Evolutionary conservation across 2,329 filamentous ascomycete genomes (phyloP).

Genomic region (Camillea tinctor): DNA sequence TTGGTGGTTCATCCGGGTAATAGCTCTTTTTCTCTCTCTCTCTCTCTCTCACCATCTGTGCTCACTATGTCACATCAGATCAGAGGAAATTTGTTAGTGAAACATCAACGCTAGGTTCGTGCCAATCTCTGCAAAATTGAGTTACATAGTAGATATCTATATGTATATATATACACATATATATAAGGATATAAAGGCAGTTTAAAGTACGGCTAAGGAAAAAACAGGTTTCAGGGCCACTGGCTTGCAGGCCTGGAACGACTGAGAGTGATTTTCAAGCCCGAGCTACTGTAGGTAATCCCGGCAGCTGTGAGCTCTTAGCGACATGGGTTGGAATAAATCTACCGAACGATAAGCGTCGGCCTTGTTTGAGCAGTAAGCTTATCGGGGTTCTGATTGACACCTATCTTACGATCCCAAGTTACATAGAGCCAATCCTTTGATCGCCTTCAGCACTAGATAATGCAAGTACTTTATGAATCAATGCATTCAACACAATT

Average conservation of each 20-base stretch:
- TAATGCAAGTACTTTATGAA: constrained; percentile 1
- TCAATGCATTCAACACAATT: not conserved
- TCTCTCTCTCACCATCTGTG: no score
- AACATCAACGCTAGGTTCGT: not conserved
- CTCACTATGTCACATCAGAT: not conserved
- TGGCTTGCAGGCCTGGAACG: not conserved
- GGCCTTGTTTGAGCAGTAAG: not conserved
- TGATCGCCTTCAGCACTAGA: not conserved
- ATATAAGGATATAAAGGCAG: not conserved
- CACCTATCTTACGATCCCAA: not conserved
- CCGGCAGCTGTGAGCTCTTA: not conserved
- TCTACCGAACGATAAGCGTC: not conserved
- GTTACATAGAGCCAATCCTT: not conserved
- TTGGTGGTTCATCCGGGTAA: not conserved
- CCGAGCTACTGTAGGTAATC: not conserved
- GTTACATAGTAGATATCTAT: not conserved
- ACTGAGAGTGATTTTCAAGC: not conserved
- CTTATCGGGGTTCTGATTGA: not conserved
- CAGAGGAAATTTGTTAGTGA: not conserved
- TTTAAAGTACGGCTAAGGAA: not conserved
- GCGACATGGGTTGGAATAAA: not conserved
- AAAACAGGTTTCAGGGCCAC: not conserved
- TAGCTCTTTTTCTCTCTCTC: no score
- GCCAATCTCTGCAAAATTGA: not conserved
- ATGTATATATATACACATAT: no score